Percentiles rank a stretch among this genome's conserved stretches.
These are phyloP conservation scores for Lipomyces japonicus DNA, from an alignment of 805 yeast genomes.

Conservation along the genomic window DNA sequence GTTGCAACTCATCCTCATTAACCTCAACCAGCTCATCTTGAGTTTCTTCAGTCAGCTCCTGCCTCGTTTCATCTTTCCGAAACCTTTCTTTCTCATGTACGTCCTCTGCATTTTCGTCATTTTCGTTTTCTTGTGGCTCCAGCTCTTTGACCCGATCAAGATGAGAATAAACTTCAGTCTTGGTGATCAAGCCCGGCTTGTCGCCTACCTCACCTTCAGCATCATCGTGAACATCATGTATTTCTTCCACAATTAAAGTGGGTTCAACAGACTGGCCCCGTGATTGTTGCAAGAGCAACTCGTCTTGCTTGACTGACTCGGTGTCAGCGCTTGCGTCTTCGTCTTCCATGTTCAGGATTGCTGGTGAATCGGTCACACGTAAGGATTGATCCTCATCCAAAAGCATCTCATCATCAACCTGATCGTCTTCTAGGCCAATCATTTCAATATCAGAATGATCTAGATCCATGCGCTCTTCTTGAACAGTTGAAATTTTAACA, in stretches of 20 bases:
- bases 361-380: no score
- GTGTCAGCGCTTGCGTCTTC: not conserved
- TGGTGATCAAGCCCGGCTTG: no score
- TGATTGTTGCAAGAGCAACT: not conserved
- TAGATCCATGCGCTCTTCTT: no score
- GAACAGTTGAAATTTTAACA: no score
- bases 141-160: no score
- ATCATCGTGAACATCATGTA: not conserved
- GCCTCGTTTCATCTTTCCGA: no score
- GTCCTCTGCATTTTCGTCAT: no score
- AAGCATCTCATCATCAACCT: slow-evolving; percentile 10
- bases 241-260: not conserved
- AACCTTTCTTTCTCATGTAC: no score
- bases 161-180: no score
- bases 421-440: slow-evolving; percentile 12
- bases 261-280: not conserved
- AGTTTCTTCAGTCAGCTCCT: not conserved
- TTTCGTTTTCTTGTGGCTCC: no score
- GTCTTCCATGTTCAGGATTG: not conserved
- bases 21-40: not conserved
- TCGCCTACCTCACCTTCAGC: no score
- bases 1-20: not conserved
- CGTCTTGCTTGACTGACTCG: not conserved
- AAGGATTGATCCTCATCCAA: slow-evolving; percentile 13
- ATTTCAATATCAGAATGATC: slow-evolving; percentile 13